These are phyloP conservation scores for Glycine tomentella DNA, from an alignment of 306 rosid species.

Conservation along the genomic window DNA sequence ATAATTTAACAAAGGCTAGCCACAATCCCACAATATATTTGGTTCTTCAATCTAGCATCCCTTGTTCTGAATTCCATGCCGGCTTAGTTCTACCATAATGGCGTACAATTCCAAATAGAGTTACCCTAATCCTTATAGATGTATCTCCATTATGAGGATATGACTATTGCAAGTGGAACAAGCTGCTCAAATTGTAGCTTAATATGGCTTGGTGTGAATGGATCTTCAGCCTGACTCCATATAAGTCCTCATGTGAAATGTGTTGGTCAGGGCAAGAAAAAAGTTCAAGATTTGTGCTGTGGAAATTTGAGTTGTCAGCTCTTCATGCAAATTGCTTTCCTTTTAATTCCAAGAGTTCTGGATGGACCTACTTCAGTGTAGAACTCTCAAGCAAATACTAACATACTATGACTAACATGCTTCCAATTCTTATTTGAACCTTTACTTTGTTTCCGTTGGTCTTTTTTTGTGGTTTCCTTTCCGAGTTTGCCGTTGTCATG, in stretches of 20 bases:
- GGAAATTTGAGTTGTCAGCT: slow-evolving; percentile 57
- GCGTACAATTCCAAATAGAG: slow-evolving; percentile 56
- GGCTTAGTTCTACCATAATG: slow-evolving; percentile 40
- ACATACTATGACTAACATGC: too few relatives aligned
- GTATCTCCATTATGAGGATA: slow-evolving; percentile 54
- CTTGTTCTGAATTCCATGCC: slow-evolving; percentile 46
- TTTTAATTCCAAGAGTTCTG: too few relatives aligned
- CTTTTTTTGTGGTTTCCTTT: too few relatives aligned
- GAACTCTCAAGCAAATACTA: too few relatives aligned
- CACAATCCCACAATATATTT: slow-evolving; percentile 17
- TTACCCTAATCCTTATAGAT: slow-evolving; percentile 41
- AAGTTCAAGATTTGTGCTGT: slow-evolving; percentile 68
- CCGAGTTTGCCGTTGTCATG: too few relatives aligned
- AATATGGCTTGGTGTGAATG: neutral
- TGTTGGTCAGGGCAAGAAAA: slow-evolving; percentile 57
- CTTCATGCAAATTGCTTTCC: neutral
- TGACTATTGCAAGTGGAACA: slow-evolving; percentile 41
- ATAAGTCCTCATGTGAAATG: slow-evolving; percentile 50
- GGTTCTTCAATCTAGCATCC: slow-evolving; percentile 40
- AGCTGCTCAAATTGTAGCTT: slow-evolving; percentile 5
- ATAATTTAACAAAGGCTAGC: too few relatives aligned
- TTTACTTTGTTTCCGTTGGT: too few relatives aligned
- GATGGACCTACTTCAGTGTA: too few relatives aligned
- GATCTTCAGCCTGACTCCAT: slow-evolving; percentile 59
- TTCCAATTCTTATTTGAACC: too few relatives aligned